Evolutionary conservation across 2,329 filamentous ascomycete genomes (phyloP).

Genomic region (Gaeumannomyces tritici): DNA sequence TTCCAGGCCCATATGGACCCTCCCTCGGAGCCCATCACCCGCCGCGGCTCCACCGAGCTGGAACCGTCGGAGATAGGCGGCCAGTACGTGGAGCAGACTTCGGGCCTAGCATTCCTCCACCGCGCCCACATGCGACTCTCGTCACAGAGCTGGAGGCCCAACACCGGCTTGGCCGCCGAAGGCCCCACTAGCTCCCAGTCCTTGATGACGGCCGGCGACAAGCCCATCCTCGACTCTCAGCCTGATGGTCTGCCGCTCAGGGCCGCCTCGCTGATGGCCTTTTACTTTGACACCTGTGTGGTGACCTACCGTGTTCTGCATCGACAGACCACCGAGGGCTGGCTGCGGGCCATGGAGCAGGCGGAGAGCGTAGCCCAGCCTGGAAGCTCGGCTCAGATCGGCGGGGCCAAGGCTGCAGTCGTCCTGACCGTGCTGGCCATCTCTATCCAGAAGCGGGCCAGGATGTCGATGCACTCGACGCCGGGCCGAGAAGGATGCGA

Average conservation of each 20-base stretch:
- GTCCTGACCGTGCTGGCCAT: conserved; percentile 38
- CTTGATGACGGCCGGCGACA: conserved; percentile 18
- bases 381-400: too few relatives aligned
- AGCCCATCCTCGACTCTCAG: conserved; percentile 14
- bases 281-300: conserved; percentile 50
- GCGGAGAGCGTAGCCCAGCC: conserved; percentile 16
- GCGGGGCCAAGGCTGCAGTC: conserved; percentile 34
- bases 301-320: conserved; percentile 50
- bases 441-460: conserved; percentile 17
- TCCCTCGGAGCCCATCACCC: conserved; percentile 7
- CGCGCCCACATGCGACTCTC: conserved; percentile 41
- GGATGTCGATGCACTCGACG: background rate
- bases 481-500: conserved; percentile 17
- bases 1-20: background rate
- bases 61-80: conserved; percentile 31
- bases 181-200: conserved; percentile 12
- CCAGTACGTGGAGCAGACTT: conserved; percentile 46
- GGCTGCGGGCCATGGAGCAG: conserved; percentile 16
- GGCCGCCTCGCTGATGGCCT: conserved; percentile 15
- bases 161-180: conserved; percentile 13
- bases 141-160: conserved; percentile 20
- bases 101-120: conserved; percentile 44
- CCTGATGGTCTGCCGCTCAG: conserved; percentile 10
- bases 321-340: conserved; percentile 36
- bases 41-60: conserved; percentile 17